These are phyloP conservation scores for Psilocybe cubensis DNA, from an alignment of 768 basidiomycete species.

Conservation along the genomic window DNA sequence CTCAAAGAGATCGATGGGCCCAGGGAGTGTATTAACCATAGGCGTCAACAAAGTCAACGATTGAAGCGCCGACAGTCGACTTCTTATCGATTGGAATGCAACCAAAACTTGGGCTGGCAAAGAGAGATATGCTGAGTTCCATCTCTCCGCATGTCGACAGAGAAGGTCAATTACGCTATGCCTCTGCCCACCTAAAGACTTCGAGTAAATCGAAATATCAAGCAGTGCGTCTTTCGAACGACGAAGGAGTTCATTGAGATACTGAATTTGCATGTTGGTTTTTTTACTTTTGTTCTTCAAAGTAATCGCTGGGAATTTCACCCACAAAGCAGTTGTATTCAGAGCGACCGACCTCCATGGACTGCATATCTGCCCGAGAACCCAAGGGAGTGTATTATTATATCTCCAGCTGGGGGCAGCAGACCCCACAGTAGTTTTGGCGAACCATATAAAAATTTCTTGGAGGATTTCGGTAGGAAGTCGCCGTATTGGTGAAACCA, in stretches of 20 bases:
- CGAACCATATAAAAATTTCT: constrained; percentile 23
- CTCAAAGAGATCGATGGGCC: constrained; percentile 24
- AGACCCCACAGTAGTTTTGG: not conserved
- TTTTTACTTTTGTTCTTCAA: constrained; percentile 15
- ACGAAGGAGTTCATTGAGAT: not conserved
- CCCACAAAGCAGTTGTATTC: not conserved
- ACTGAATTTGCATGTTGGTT: not conserved
- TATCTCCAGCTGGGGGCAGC: constrained; percentile 7
- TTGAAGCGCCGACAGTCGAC: constrained; percentile 22
- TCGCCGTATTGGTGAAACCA: constrained; percentile 24
- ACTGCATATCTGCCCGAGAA: not conserved
- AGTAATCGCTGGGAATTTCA: not conserved
- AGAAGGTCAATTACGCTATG: constrained; percentile 26
- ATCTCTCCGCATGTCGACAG: constrained; percentile 23
- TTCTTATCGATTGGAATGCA: constrained; percentile 22
- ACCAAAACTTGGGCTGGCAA: constrained; percentile 14
- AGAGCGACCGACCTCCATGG: not conserved
- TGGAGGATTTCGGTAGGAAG: constrained; percentile 27
- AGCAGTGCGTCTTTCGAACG: constrained; percentile 21
- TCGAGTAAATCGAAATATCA: constrained; percentile 19
- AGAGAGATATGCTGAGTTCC: constrained; percentile 20
- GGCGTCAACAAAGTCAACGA: constrained; percentile 17
- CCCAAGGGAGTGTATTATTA: constrained; percentile 21
- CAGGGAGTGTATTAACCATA: not conserved
- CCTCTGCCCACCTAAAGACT: constrained; percentile 6